Base-by-base conservation (phyloP, 805 yeast species). In the Diddensiella caesifluorescens region DNA sequence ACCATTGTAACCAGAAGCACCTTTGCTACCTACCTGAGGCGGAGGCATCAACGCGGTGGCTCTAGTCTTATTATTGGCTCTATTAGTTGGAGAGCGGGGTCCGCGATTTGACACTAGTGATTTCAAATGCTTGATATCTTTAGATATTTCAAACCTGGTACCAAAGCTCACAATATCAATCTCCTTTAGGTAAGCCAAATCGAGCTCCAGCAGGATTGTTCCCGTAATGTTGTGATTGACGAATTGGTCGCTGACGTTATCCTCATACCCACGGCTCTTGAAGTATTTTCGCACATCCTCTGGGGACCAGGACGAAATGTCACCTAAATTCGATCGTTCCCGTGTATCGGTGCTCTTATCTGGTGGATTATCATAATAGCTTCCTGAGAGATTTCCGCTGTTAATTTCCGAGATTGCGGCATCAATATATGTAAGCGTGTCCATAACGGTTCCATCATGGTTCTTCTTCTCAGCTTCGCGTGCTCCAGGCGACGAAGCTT, bases 131-230 rank as follows among this genome's bases (percentile, higher is more conserved):
- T 86, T 95, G 53, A 92, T 90, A 59, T 86, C 95, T 57, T 87
- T 88, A 62, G 78, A 80, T 35, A 92, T 77, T 60, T 89, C 96
- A 63, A 88, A 92, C 49, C 99, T 74, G 0, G 96, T 89, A 21
- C 99, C 99, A 66, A 92, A 92, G 3, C 95, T 84, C 37, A 77
- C 72, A 39, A 92, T 90, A 43, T 89, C 98, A 44, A 92, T 68
- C 62, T 92, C 99, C 60, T 90, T 92, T 55, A 92, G 71, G 55
- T 84, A 84, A 1, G 86, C 74, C 47, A 90, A 70, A 55, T 90
- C 97, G 48, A 92, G 70, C 62, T 89, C 94, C 40, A 92, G 69
- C 34, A 92, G 64, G 41, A 92, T 90, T 4, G 77, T 67, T 22
- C 98, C 98, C 1, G 89, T 81, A 45, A 92, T 87, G 54, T 88